Percentiles rank a stretch among this genome's conserved stretches.
phyloP scores from a whole-genome alignment of 2,329 filamentous ascomycete genomes.

The Fusarium pilosicola region DNA sequence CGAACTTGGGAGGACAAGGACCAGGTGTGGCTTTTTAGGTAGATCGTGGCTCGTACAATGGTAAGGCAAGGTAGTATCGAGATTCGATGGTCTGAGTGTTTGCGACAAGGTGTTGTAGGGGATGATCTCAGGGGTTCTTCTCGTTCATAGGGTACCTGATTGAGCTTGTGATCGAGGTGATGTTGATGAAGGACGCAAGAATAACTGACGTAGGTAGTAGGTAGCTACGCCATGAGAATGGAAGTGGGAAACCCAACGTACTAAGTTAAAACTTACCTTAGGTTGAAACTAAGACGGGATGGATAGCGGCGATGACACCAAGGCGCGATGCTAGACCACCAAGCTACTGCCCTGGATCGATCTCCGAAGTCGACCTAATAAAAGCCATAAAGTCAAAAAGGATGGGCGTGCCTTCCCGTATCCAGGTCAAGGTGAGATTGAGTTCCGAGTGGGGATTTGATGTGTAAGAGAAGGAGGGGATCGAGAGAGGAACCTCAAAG shows the following conservation, averaged over 20 bases:
- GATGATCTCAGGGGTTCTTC: neutral
- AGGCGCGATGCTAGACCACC: constrained; percentile 30
- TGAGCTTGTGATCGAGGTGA: neutral
- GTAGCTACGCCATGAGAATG: constrained; percentile 4
- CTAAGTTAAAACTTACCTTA: neutral
- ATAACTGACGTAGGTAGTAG: constrained; percentile 2
- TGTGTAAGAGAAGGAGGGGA: neutral
- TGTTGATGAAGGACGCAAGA: constrained; percentile 31
- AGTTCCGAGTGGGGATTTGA: neutral
- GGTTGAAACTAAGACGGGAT: constrained; percentile 24
- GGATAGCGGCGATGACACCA: constrained; percentile 30
- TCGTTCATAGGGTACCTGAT: neutral
- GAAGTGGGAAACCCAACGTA: constrained; percentile 22
- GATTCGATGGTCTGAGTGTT: neutral
- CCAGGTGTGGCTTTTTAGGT: constrained; percentile 20
- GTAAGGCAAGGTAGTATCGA: constrained; percentile 1
- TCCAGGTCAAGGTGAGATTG: neutral
- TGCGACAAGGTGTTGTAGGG: neutral
- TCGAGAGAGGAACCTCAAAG: neutral
- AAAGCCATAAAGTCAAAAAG: constrained; percentile 7
- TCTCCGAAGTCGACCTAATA: neutral
- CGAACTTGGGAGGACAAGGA: constrained; percentile 31
- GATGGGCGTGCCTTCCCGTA: constrained; percentile 10
- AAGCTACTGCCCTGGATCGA: constrained; percentile 20
- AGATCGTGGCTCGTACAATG: constrained; percentile 16